Percentiles rank a stretch among this genome's conserved stretches.
Conservation (phyloP, 2,329 filamentous ascomycete genomes). For the Colletotrichum sublineola region DNA sequence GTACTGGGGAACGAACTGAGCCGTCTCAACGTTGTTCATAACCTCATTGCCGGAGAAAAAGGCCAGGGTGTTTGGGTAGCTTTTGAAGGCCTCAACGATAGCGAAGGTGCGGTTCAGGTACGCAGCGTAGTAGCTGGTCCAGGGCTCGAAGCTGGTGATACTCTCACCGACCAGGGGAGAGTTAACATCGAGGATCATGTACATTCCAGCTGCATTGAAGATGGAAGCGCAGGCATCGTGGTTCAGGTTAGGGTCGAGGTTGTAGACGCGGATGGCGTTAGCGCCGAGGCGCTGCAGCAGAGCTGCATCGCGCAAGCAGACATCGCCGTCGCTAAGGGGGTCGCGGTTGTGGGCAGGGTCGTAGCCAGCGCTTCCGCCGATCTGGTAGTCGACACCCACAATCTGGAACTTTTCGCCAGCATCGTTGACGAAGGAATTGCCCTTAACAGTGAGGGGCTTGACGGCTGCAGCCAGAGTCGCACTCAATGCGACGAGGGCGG, state of each 20-base stretch:
- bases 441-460: constrained; percentile 67
- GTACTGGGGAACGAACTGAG: constrained; percentile 75
- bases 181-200: constrained; percentile 78
- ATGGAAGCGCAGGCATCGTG: constrained; percentile 76
- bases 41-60: constrained; percentile 88
- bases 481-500: constrained; percentile 65
- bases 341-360: constrained; percentile 67
- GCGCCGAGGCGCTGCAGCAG: constrained; percentile 74
- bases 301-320: constrained; percentile 74
- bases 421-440: constrained; percentile 71
- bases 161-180: constrained; percentile 72
- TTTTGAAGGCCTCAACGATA: constrained; percentile 75
- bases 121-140: constrained; percentile 69
- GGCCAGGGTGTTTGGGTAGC: constrained; percentile 75
- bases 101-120: constrained; percentile 78
- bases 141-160: constrained; percentile 67
- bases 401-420: constrained; percentile 74
- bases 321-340: constrained; percentile 69
- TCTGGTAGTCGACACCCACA: constrained; percentile 77
- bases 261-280: constrained; percentile 79
- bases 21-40: constrained; percentile 75
- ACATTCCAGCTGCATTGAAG: constrained; percentile 77
- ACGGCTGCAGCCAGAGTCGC: constrained; percentile 69
- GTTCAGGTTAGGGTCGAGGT: constrained; percentile 74
- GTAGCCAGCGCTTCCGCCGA: constrained; percentile 74